phyloP scores from a whole-genome alignment of 441 rosid species.

The Breynia disticha region DNA sequence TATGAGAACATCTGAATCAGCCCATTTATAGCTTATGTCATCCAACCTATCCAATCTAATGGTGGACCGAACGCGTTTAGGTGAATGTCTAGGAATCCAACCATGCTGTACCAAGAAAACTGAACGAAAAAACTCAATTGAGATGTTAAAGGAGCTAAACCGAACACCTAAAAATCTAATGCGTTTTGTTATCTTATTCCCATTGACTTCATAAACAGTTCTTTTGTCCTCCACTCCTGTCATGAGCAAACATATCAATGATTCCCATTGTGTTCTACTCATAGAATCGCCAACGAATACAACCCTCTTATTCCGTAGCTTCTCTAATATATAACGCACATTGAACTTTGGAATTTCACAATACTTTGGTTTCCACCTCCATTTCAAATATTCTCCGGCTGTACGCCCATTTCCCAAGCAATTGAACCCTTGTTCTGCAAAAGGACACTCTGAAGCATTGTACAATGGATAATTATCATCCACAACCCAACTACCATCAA shows the following conservation, averaged over 20 bases:
- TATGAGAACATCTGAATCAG: slow-evolving; percentile 51
- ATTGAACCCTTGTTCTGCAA: slow-evolving; percentile 55
- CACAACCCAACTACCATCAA: slow-evolving; percentile 34
- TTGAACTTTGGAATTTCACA: slow-evolving; percentile 49
- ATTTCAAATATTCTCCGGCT: slow-evolving; percentile 41
- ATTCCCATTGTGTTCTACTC: slow-evolving; percentile 86
- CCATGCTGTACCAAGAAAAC: slow-evolving; percentile 71
- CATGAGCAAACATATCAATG: slow-evolving; percentile 69
- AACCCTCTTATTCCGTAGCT: slow-evolving; percentile 46
- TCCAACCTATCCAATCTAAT: slow-evolving; percentile 56
- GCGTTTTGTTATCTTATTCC: slow-evolving; percentile 57
- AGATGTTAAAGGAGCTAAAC: slow-evolving; percentile 52
- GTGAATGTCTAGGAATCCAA: slow-evolving; percentile 45
- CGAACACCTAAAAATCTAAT: slow-evolving; percentile 58
- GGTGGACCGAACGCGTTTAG: slow-evolving; percentile 50
- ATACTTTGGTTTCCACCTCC: slow-evolving; percentile 63
- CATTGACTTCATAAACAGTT: slow-evolving; percentile 63
- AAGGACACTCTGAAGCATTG: slow-evolving; percentile 60
- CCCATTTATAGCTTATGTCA: slow-evolving; percentile 53
- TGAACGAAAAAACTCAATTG: slow-evolving; percentile 62
- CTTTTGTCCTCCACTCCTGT: slow-evolving; percentile 56
- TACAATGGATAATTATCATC: slow-evolving; percentile 31
- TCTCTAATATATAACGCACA: slow-evolving; percentile 31
- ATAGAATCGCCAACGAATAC: slow-evolving; percentile 78
- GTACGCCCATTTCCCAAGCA: slow-evolving; percentile 60